Base-by-base conservation (phyloP, 2,329 filamentous ascomycete genomes). In the Microdochium nivale region DNA sequence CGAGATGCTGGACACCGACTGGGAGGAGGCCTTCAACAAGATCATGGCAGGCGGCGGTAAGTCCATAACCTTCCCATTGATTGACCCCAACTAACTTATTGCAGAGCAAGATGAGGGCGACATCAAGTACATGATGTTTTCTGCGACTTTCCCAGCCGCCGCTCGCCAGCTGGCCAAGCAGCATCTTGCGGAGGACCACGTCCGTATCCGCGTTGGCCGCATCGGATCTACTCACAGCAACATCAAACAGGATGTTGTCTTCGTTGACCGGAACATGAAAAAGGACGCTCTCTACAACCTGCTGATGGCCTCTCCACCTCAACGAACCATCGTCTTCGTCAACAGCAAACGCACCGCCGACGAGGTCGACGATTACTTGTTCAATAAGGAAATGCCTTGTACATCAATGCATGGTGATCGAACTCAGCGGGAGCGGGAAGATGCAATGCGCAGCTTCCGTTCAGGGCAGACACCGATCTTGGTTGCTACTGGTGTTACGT, bases 371-470 rank as follows among this genome's bases (percentile, higher is more conserved):
- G 92, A 96, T 60, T 95, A 81, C 56, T 67, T 97, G 0, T 97
- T 82, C 74, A 92, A 96, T 65, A 74, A 80, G 53, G 79, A 81
- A 0, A 69, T 96, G 1, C 94, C 94, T 0, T 87, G 84, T 49
- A 95, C 90, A 0, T 95, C 91, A 0, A 95, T 97, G 59, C 94
- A 97, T 59, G 75, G 83, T 1, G 88, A 90, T 52, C 87, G 92
- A 24, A 95, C 87, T 37, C 94, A 97, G 70, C 79, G 80, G 55
- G 92, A 97, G 75, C 88, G 94, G 57, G 92, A 97, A 67, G 90
- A 95, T 64, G 86, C 92, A 1, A 79, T 97, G 83, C 84, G 90
- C 59, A 79, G 86, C 1, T 97, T 97, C 77, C 84, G 88, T 21
- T 74, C 72, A 21, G 92, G 88, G 1, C 79, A 78, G 30, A 77